Evolutionary conservation across 2,329 filamentous ascomycete genomes (phyloP).

Genomic region (Helotiales sp.): DNA sequence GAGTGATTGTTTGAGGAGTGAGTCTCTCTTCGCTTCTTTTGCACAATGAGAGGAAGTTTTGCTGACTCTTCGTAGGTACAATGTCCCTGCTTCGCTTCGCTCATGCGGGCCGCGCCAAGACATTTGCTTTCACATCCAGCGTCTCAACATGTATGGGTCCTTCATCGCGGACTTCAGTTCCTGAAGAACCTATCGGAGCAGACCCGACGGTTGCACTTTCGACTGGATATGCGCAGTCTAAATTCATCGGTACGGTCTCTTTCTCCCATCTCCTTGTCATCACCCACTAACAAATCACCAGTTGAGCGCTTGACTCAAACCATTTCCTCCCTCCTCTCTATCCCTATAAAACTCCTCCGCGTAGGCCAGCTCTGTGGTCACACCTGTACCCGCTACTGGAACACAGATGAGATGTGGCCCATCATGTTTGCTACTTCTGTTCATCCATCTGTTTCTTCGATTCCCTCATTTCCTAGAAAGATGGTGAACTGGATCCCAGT

Average conservation of each 20-base stretch:
- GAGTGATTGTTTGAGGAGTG: conserved; percentile 33
- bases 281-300: neutral
- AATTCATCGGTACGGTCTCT: conserved; percentile 28
- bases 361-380: conserved; percentile 31
- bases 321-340: conserved; percentile 2
- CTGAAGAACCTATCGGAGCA: conserved; percentile 24
- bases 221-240: conserved; percentile 32
- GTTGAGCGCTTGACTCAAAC: conserved; percentile 30
- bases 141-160: conserved; percentile 31
- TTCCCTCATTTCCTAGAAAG: conserved; percentile 20
- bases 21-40: conserved; percentile 1
- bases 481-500: conserved; percentile 32
- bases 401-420: conserved; percentile 30
- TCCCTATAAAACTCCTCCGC: conserved; percentile 27
- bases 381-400: conserved; percentile 28
- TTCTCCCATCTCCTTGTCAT: neutral
- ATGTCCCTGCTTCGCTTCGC: conserved; percentile 34
- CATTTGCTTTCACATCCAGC: conserved; percentile 30
- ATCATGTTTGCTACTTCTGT: conserved; percentile 25
- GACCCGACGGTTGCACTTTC: conserved; percentile 24
- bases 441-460: conserved; percentile 11
- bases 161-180: conserved; percentile 15
- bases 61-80: conserved; percentile 20
- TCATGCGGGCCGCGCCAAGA: conserved; percentile 27
- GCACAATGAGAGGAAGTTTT: too few species aligned